Conservation (phyloP, 2,329 filamentous ascomycete species). For the Colletotrichum acutatum region DNA sequence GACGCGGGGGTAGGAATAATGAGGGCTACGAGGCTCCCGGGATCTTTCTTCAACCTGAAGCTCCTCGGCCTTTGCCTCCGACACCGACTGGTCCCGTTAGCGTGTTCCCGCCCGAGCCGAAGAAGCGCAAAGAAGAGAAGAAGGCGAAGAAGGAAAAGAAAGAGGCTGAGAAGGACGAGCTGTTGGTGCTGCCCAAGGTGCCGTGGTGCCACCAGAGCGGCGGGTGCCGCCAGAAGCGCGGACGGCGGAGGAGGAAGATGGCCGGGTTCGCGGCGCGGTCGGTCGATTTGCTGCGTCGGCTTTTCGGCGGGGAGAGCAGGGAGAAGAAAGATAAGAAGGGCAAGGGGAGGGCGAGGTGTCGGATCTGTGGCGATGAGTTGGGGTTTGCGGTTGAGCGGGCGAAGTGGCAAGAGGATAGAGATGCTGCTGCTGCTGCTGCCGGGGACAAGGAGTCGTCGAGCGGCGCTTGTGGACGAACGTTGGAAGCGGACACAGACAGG, state of each 20-base stretch:
- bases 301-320: not conserved
- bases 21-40: not conserved
- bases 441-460: not conserved
- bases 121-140: not conserved
- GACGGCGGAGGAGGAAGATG: not conserved
- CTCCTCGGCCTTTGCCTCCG: not conserved
- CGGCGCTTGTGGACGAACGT: not conserved
- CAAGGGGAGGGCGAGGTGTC: not conserved
- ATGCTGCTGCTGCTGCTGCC: not conserved
- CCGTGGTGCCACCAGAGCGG: constrained; percentile 3
- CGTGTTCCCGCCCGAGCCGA: not conserved
- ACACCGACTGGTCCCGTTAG: not conserved
- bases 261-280: not conserved
- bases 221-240: not conserved
- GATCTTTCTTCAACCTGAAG: not conserved
- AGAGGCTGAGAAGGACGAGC: not conserved
- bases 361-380: not conserved
- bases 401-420: not conserved
- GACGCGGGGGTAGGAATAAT: not conserved
- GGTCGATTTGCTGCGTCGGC: not conserved
- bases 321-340: not conserved
- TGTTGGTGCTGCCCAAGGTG: not conserved
- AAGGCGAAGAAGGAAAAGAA: not conserved
- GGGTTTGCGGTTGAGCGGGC: not conserved
- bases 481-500: not conserved